These are phyloP conservation scores for Microstegium vimineum DNA, from an alignment of 176 grass and related monocot species.

Conservation along the genomic window DNA sequence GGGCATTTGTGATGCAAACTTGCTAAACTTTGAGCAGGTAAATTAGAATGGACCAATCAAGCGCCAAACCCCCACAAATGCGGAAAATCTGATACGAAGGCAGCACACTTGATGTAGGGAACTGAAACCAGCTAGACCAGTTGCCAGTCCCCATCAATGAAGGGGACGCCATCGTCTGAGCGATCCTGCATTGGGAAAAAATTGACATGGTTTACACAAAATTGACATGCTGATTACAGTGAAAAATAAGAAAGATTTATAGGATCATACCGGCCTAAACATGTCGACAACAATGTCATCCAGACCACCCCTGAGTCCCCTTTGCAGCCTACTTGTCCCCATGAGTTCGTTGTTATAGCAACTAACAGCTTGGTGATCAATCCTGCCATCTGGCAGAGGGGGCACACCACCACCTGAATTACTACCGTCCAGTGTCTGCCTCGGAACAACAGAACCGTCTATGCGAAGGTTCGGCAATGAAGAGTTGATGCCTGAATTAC, in stretches of 20 bases:
- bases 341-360: constrained; percentile 42
- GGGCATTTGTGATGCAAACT: constrained; percentile 33
- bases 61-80: constrained; percentile 5
- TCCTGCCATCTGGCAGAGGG: constrained; percentile 30
- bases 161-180: background rate
- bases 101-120: constrained; percentile 16
- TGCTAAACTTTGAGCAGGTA: constrained; percentile 29
- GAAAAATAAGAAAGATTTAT: background rate
- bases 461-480: constrained; percentile 44
- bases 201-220: background rate
- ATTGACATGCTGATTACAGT: background rate
- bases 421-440: constrained; percentile 27
- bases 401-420: constrained; percentile 10
- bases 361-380: constrained; percentile 21
- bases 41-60: constrained; percentile 36
- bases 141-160: constrained; percentile 44
- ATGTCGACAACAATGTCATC: constrained; percentile 60
- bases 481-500: constrained; percentile 43
- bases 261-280: constrained; percentile 49
- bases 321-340: constrained; percentile 40
- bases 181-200: constrained; percentile 27
- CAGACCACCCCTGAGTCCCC: constrained; percentile 44
- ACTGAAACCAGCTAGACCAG: constrained; percentile 31
- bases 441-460: constrained; percentile 26
- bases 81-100: constrained; percentile 23